Conservation (phyloP, 345 rosid species). For the Salix koriyanagi region DNA sequence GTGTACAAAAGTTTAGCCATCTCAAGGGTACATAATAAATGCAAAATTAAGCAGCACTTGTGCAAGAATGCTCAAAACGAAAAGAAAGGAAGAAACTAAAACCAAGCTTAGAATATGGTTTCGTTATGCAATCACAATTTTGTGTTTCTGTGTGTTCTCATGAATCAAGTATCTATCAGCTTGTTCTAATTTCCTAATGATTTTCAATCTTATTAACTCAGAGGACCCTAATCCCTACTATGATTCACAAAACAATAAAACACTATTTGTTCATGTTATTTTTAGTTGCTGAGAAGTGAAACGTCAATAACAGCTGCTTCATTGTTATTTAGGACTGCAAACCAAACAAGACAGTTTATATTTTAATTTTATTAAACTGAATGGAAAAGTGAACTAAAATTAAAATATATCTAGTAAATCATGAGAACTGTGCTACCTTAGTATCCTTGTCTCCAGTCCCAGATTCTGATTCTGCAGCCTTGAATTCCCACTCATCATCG, state of each 20-base stretch:
- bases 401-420: background rate
- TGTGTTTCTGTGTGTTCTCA: background rate
- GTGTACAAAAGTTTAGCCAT: background rate
- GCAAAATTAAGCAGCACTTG: background rate
- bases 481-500: constrained; percentile 40
- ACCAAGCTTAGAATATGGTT: background rate
- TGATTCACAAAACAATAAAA: background rate
- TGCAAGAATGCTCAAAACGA: background rate
- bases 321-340: background rate
- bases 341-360: background rate
- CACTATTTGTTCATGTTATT: background rate
- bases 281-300: background rate
- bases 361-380: background rate
- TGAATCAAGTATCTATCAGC: background rate
- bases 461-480: constrained; percentile 26
- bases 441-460: background rate
- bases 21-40: background rate
- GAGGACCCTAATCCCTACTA: background rate
- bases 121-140: background rate
- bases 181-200: background rate
- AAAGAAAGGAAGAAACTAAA: background rate
- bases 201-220: background rate
- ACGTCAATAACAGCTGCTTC: background rate
- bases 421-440: background rate
- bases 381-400: background rate